phyloP scores from a whole-genome alignment of 192 early-diverging fungal genomes.

The Spizellomyces punctatus region DNA sequence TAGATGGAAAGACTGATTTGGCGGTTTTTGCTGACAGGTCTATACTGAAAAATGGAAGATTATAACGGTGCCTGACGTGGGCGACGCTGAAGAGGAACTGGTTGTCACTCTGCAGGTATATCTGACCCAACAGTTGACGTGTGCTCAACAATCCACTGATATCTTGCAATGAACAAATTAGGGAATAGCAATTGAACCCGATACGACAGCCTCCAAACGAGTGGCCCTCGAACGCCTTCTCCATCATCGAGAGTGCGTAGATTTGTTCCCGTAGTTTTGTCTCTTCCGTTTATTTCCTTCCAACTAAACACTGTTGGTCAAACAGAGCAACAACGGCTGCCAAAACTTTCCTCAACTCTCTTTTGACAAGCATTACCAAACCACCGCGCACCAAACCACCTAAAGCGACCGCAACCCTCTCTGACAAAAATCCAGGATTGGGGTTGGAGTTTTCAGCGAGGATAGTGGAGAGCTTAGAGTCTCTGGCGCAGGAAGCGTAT shows the following conservation, averaged over 20 bases:
- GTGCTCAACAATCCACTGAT: not conserved
- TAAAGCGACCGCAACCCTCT: not conserved
- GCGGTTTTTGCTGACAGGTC: constrained; percentile 20
- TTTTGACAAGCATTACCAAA: constrained; percentile 17
- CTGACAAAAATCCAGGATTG: not conserved
- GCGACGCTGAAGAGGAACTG: constrained; percentile 3
- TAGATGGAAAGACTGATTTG: not conserved
- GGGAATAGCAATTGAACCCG: constrained; percentile 52
- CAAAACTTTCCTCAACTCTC: constrained; percentile 31
- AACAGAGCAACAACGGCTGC: constrained; percentile 38
- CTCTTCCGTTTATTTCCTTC: constrained; percentile 1
- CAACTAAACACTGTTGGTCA: no score
- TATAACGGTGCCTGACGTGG: constrained; percentile 24
- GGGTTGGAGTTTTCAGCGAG: no score
- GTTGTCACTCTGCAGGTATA: constrained; percentile 36
- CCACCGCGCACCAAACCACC: constrained; percentile 1
- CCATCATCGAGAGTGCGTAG: constrained; percentile 29
- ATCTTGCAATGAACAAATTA: constrained; percentile 16
- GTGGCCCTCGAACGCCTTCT: constrained; percentile 31
- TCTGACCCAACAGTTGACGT: no score
- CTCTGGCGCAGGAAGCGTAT: no score
- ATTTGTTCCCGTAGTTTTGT: not conserved
- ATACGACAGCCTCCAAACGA: constrained; percentile 34
- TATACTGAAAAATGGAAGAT: constrained; percentile 48
- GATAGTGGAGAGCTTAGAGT: no score